Percentiles rank a stretch among this genome's conserved stretches.
phyloP scores from a whole-genome alignment of 2,329 filamentous ascomycete species.

The Fusarium devonianum region DNA sequence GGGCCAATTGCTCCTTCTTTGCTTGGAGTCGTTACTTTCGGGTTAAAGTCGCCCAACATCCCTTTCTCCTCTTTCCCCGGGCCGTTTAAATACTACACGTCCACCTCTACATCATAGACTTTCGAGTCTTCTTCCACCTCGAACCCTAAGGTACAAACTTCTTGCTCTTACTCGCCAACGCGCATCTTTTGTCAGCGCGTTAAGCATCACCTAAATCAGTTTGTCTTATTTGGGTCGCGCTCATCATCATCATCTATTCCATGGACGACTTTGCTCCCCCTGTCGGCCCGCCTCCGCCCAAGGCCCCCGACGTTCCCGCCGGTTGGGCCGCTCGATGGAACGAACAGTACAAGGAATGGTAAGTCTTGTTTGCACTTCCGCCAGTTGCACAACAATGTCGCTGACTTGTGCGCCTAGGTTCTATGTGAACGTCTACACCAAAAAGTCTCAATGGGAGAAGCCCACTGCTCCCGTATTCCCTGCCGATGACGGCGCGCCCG shows the following conservation, averaged over 20 bases:
- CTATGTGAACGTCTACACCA: conserved; percentile 89
- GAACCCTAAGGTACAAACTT: too few species aligned
- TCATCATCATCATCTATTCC: conserved; percentile 8
- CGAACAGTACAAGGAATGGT: conserved; percentile 87
- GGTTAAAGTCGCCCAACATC: conserved; percentile 2
- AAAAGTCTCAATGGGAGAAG: conserved; percentile 89
- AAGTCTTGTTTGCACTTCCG: conserved; percentile 28
- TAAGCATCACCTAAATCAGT: not conserved
- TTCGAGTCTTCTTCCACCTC: not conserved
- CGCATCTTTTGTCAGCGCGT: not conserved
- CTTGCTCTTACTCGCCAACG: conserved; percentile 1
- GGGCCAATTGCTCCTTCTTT: not conserved
- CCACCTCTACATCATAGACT: conserved; percentile 31
- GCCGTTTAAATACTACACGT: conserved; percentile 2
- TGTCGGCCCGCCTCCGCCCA: conserved; percentile 63
- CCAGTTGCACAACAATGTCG: not conserved
- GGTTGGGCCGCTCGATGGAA: conserved; percentile 90
- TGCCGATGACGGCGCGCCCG: conserved; percentile 52
- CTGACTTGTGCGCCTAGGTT: conserved; percentile 64
- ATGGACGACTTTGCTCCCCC: conserved; percentile 66
- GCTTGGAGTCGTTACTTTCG: conserved; percentile 1
- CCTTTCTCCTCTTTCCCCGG: conserved; percentile 16
- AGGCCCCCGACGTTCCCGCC: conserved; percentile 66
- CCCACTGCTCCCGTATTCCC: conserved; percentile 73
- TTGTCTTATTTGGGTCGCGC: conserved; percentile 2